Conservation (phyloP, 1,284 basidiomycete genomes). For the Nidula niveotomentosa region DNA sequence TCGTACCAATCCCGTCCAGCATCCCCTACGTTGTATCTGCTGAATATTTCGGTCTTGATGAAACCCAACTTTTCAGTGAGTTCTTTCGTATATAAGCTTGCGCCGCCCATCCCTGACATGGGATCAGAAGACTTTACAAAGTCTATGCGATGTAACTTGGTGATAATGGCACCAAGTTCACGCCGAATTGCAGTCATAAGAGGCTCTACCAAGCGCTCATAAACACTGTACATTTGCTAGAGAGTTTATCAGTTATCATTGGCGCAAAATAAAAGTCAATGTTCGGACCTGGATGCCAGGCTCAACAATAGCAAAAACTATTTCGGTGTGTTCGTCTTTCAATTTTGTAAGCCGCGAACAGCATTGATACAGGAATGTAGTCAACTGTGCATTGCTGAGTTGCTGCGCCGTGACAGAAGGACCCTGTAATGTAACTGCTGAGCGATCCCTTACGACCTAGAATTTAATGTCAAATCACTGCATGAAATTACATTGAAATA, state of each 20-base stretch:
- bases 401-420: conserved; percentile 80
- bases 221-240: conserved; percentile 60
- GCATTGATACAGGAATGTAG: conserved; percentile 78
- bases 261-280: conserved; percentile 4
- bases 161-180: conserved; percentile 77
- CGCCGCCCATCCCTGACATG: conserved; percentile 60
- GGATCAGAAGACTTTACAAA: conserved; percentile 72
- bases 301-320: conserved; percentile 58
- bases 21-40: conserved; percentile 70
- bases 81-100: conserved; percentile 89
- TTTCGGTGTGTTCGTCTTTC: conserved; percentile 68
- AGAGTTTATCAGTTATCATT: background rate
- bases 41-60: conserved; percentile 75
- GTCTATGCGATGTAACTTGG: conserved; percentile 82
- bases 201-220: conserved; percentile 67
- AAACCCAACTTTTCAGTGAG: conserved; percentile 83
- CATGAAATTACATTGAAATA: background rate
- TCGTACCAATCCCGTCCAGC: conserved; percentile 17
- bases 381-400: conserved; percentile 71
- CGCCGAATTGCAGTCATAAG: conserved; percentile 74
- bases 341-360: conserved; percentile 71
- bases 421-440: conserved; percentile 74
- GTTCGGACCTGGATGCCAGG: conserved; percentile 60
- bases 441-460: conserved; percentile 76
- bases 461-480: background rate